Evolutionary conservation across 345 rosid species (phyloP), one percentile per base, ranked within the genome.

Genomic region (Orychophragmus violaceus): DNA sequence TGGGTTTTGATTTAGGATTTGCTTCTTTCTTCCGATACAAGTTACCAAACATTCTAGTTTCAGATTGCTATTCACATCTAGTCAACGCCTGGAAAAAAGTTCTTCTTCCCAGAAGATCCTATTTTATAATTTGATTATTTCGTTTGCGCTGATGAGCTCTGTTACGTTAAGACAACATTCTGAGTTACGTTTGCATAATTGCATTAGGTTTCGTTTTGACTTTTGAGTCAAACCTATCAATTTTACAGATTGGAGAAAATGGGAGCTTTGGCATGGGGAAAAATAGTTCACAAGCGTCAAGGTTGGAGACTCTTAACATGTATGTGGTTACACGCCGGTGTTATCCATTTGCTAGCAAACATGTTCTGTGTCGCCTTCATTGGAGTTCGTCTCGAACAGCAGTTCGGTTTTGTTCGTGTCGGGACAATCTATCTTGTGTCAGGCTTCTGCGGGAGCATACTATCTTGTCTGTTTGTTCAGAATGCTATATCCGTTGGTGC

Each of bases 311-410:
- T 93, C 0, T 27, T 90, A 44, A 75, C 85, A 33, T 93, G 97
- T 75, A 83, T 90, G 77, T 93, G 98, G 97, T 68, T 93, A 58
- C 97, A 93, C 51, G 98, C 97, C 0, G 98, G 97, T 48, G 84
- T 88, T 62, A 74, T 93, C 50, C 98, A 93, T 78, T 76, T 93
- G 69, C 75, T 87, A 46, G 83, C 88, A 53, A 92, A 87, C 71
- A 82, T 92, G 91, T 64, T 81, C 72, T 85, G 96, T 79, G 77
- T 87, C 74, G 75, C 89, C 70, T 83, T 90, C 19, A 77, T 90
- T 27, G 98, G 98, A 49, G 72, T 89, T 74, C 86, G 96, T 30
- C 97, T 90, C 28, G 97, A 92, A 32, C 91, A 92, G 50, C 97
- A 90, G 61, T 90, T 92, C 62, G 96, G 98, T 66, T 92, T 87